Evolutionary conservation across 768 basidiomycete species (phyloP), one percentile per base, ranked within the genome.

Genomic region (Rhodotorula paludigena): DNA sequence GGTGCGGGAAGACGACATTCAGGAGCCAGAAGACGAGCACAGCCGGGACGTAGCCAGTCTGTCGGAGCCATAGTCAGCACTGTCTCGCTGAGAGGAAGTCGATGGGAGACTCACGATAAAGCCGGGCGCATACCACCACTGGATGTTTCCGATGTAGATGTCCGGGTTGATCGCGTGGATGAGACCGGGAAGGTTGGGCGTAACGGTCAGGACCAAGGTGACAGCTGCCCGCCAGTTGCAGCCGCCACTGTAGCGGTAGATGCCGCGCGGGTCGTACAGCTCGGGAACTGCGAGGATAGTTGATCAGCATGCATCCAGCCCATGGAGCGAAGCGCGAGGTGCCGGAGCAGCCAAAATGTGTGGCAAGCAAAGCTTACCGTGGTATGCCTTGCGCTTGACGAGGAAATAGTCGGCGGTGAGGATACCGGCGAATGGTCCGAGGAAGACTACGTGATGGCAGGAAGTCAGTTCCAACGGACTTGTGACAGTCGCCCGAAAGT

Each of bases 391-490:
- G 64, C 77, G 79, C 75, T 90, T 87, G 32, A 93, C 80, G 49
- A 92, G 75, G 89, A 88, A 91, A 75, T 88, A 91, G 84, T 74
- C 74, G 30, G 53, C 35, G 2, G 52, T 58, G 48, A 75, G 47
- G n/a, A 71, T 25, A 9, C 38, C 73, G 8, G 64, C 58, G 33
- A 70, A 87, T 2, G 91, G 91, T 0, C 89, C 89, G 30, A 93
- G 81, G 76, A 94, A 90, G 30, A 92, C 86, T 0, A 89, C 87
- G 74, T 91, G 92, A 5, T 89, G 89, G 32, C 45, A 53, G 36
- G 8, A 33, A 23, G 56, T 20, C 41, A 42, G 12, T 3, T 28
- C 16, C 30, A n/a, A n/a, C n/a, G n/a, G n/a, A n/a, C n/a, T n/a
- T n/a, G n/a, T n/a, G n/a, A n/a, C n/a, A n/a, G n/a, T n/a, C n/a